A percentile compares a stretch with the other conserved stretches of the same genome.
These are phyloP conservation scores for Diaporthe sp. DNA, from an alignment of 2,329 filamentous ascomycete species.

Conservation along the genomic window DNA sequence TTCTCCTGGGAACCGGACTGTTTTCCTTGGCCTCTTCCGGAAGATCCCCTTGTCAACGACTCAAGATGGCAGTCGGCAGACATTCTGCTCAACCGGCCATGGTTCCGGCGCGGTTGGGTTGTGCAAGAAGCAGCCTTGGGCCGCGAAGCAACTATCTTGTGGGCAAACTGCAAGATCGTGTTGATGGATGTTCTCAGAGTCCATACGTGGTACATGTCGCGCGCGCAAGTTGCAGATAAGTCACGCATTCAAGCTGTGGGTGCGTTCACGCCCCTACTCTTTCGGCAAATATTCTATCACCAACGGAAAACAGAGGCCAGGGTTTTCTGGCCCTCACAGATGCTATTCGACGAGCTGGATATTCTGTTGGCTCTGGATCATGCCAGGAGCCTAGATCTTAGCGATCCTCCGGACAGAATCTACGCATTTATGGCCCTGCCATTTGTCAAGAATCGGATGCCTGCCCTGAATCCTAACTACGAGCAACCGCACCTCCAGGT, in stretches of 20 bases:
- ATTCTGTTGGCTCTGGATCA: background rate
- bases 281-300: background rate
- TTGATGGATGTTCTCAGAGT: background rate
- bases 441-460: background rate
- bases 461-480: background rate
- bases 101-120: conserved; percentile 24
- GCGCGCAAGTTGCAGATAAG: background rate
- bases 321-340: too few relatives aligned
- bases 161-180: background rate
- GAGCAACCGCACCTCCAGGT: background rate
- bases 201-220: background rate
- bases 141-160: background rate
- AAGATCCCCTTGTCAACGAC: background rate
- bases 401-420: conserved; percentile 17
- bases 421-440: conserved; percentile 29
- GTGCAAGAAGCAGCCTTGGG: conserved; percentile 28
- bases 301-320: background rate
- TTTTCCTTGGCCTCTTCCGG: background rate
- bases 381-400: background rate
- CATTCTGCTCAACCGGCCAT: background rate
- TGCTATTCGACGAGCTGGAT: background rate
- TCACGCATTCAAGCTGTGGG: too few relatives aligned
- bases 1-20: background rate
- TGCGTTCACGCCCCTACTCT: background rate
- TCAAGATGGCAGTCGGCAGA: background rate